Base-by-base conservation (phyloP, 2,329 filamentous ascomycete species). In the Diaporthe sp. region DNA sequence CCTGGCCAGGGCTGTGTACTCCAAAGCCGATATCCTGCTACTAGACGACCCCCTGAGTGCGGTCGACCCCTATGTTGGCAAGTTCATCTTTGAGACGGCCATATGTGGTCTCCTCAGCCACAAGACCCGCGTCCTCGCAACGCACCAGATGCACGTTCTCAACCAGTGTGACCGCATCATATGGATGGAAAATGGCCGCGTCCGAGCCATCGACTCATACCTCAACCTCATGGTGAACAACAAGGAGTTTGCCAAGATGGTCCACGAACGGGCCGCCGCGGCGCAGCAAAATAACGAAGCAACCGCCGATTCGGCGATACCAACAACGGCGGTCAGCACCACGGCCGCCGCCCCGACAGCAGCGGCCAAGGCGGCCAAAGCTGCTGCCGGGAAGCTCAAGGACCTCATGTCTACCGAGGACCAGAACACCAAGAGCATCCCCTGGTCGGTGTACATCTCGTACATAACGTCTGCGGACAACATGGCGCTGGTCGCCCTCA, bases 71-170 rank as follows among this genome's bases (percentile, higher is more conserved):
- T 92, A 94, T 77, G 92, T 94, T 53, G 92, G 92, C 17, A 88
- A 91, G 1, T 92, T 94, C 81, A 93, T 99, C 80, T 98, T 98
- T 86, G 96, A 98, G 83, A 93, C 95, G 75, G 92, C 92, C 17
- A 93, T 94, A 61, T 93, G 91, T 77, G 96, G 96, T 10, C 88
- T 98, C 13, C 88, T 98, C 72, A 94, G 94, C 80, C 90, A 96
- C 84, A 98, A 98, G 84, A 97, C 95, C 81, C 91, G 97, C 28
- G 93, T 98, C 47, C 88, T 99, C 44, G 97, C 96, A 1, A 99
- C 97, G 0, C 97, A 99, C 84, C 96, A 98, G 83, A 90, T 98
- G 20, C 97, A 97, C 87, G 96, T 98, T 8, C 90, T 98, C 8
- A 95, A 90, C 81, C 93, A 95, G 47, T 98, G 95, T 80, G 96